A percentile compares a stretch with the other conserved stretches of the same genome.
These are phyloP conservation scores for Corrigiola litoralis DNA, from an alignment of 179 eudicot species.

Conservation along the genomic window DNA sequence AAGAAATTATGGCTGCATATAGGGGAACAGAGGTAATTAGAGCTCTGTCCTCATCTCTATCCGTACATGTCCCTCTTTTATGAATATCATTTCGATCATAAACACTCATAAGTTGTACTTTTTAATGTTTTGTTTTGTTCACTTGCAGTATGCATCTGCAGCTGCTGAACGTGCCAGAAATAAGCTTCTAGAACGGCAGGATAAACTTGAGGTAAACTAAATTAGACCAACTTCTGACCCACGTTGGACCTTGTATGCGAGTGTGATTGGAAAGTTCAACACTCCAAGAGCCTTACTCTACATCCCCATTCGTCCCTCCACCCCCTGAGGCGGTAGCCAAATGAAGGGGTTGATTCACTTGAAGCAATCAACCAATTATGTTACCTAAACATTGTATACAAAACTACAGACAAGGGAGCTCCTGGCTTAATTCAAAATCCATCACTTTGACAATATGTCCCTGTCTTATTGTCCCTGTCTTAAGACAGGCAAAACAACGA, in stretches of 20 bases:
- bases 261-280: constrained; percentile 2
- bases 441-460: no score
- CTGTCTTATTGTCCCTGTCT: no score
- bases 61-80: not conserved
- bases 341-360: no score
- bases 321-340: no score
- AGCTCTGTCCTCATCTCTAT: no score
- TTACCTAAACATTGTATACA: no score
- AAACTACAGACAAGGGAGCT: no score
- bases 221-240: not conserved
- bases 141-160: constrained; percentile 60
- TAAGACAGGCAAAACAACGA: no score
- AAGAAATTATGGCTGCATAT: constrained; percentile 72
- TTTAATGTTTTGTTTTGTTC: constrained; percentile 6
- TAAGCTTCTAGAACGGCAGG: constrained; percentile 80
- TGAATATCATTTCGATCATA: not conserved
- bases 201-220: constrained; percentile 67
- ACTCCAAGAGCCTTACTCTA: not conserved
- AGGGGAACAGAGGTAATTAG: constrained; percentile 58
- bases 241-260: not conserved
- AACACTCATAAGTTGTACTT: not conserved
- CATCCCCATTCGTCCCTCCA: no score
- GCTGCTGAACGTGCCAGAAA: constrained; percentile 76
- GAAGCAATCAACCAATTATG: no score
- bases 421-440: no score